Base-by-base conservation (phyloP, 1,139 yeast species). In the Martiniozyma asiatica region DNA sequence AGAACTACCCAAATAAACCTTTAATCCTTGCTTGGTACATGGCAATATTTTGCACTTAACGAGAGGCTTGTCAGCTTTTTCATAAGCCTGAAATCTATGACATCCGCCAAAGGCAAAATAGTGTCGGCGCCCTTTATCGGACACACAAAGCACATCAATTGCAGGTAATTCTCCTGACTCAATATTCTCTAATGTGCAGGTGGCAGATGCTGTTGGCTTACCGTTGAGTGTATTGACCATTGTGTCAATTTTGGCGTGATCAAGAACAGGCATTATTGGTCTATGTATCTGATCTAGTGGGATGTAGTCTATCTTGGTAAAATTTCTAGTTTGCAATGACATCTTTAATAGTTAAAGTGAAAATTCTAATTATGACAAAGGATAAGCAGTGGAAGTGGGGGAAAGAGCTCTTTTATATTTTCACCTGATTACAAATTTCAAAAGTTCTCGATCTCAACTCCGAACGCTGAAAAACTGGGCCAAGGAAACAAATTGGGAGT, bases 81-180 rank as follows among this genome's bases (percentile, higher is more conserved):
- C 85, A 47, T 78, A 78, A 0, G 87, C 87, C 48, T 80, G 92
- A 42, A 80, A 73, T 38, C 93, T 54, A 48, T 80, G 93, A 49
- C 93, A 80, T 0, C 92, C 92, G 8, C 92, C 92, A 53, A 80
- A 76, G 2, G 92, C 93, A 56, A 80, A 81, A 47, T 74, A 80
- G 49, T 65, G 66, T 18, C 58, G 63, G 33, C 66, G 55, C 1
- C 84, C 89, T 8, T 64, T 50, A 28, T 77, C 78, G 27, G 74
- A 59, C 3, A 80, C 77, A 25, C 66, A 63, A 41, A 81, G 57
- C 0, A 81, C 85, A 50, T 81, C 94, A 17, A 82, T 64, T 2
- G 87, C 81, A 1, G 89, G 89, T 26, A 78, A 53, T 41, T 75
- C 78, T 1, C 85, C 84, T 0, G 84, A 56, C 0, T 56, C 54